Percentiles rank a stretch among this genome's conserved stretches.
Conservation (phyloP, 1,284 basidiomycete species). For the Leccinum angustisporum region DNA sequence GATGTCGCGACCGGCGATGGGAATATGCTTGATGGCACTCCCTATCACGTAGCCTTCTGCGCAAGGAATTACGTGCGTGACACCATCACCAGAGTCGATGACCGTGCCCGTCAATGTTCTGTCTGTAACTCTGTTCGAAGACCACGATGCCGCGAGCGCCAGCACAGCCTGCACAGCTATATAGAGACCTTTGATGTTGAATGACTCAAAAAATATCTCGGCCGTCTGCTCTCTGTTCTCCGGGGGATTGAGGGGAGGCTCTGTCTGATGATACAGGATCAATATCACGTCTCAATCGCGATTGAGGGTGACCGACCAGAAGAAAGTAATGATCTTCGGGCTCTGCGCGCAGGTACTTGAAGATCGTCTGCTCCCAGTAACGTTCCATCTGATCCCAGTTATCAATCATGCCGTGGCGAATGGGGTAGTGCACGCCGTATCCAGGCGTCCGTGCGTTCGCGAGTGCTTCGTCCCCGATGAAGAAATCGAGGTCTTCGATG, state of each 20-base stretch:
- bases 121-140: constrained; percentile 89
- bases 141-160: constrained; percentile 98
- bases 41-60: constrained; percentile 99
- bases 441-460: constrained; percentile 89
- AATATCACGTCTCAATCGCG: neutral
- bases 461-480: constrained; percentile 97
- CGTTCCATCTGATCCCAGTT: constrained; percentile 99
- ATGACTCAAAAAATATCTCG: constrained; percentile 99
- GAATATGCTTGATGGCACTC: constrained; percentile 98
- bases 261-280: constrained; percentile 62
- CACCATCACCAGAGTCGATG: constrained; percentile 98
- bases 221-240: constrained; percentile 99
- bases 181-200: constrained; percentile 97
- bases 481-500: constrained; percentile 99
- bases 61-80: constrained; percentile 95
- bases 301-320: constrained; percentile 59
- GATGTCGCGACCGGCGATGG: constrained; percentile 97
- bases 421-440: constrained; percentile 96
- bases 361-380: constrained; percentile 99
- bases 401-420: constrained; percentile 97
- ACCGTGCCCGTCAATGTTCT: constrained; percentile 96
- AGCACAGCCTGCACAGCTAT: constrained; percentile 99
- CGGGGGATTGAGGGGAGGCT: constrained; percentile 96
- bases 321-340: constrained; percentile 99
- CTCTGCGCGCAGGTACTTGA: constrained; percentile 98